Evolutionary conservation across 352 stramenopile genomes (phyloP).

Genomic region (Pythium biforme): DNA sequence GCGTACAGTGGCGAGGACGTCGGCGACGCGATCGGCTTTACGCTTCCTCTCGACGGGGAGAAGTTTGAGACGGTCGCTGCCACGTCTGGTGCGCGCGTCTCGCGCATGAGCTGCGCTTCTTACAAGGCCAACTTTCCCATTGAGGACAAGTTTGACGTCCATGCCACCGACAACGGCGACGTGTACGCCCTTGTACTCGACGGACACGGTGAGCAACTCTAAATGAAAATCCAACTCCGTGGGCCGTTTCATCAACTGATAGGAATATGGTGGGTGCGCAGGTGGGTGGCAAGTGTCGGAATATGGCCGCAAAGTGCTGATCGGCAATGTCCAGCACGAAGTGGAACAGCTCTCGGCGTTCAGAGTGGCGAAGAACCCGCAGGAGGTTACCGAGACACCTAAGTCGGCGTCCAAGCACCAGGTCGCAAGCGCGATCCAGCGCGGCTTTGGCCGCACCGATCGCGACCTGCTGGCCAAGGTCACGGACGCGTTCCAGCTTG

Average conservation of each 20-base stretch:
- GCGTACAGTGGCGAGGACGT: conserved; percentile 29
- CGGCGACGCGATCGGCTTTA: conserved; percentile 22
- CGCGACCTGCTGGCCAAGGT: conserved; percentile 83
- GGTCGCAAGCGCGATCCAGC: conserved; percentile 68
- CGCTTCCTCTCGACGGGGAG: conserved; percentile 26
- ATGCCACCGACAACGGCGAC: conserved; percentile 62
- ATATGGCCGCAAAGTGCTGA: conserved; percentile 76
- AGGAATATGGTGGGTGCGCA: conserved; percentile 23
- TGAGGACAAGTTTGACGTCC: conserved; percentile 86
- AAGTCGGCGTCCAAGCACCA: conserved; percentile 40
- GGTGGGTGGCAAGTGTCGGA: conserved; percentile 93
- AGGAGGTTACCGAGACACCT: conserved; percentile 4
- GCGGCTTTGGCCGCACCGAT: conserved; percentile 87
- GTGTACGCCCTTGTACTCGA: conserved; percentile 89
- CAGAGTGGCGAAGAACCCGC: conserved; percentile 17
- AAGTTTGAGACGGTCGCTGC: conserved; percentile 5
- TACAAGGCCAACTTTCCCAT: conserved; percentile 73
- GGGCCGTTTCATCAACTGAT: neutral
- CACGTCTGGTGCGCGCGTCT: conserved; percentile 8
- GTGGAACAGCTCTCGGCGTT: conserved; percentile 38
- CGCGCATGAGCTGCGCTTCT: conserved; percentile 27
- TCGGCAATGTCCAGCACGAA: conserved; percentile 80
- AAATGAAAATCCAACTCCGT: neutral
- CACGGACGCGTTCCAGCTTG: conserved; percentile 84
- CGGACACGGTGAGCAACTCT: conserved; percentile 65